Conservation (phyloP, 202 grass and related monocot species). For the Carex arenaria region DNA sequence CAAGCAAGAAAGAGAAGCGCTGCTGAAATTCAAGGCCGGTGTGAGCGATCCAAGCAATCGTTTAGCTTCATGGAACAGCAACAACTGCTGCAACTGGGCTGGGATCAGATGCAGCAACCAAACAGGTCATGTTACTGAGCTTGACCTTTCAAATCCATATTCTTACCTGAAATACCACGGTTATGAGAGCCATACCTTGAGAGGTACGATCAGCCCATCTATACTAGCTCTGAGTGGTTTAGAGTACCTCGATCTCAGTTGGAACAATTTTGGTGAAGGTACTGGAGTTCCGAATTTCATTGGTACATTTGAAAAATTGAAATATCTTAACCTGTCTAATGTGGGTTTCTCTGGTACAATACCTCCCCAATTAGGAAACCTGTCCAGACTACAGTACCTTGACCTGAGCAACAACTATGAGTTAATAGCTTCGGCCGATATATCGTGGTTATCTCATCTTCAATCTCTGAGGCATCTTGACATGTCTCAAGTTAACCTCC, state of each 20-base stretch:
- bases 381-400: constrained; percentile 28
- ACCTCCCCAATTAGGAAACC: constrained; percentile 34
- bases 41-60: background rate
- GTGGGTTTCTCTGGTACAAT: constrained; percentile 7
- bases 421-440: background rate
- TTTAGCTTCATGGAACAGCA: constrained; percentile 22
- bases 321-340: constrained; percentile 28
- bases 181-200: background rate
- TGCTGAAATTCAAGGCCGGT: constrained; percentile 30
- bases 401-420: background rate
- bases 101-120: constrained; percentile 25
- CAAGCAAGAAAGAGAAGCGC: constrained; percentile 25
- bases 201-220: constrained; percentile 3
- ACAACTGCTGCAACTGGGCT: constrained; percentile 26
- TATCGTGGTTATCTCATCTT: constrained; percentile 33
- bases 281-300: constrained; percentile 1
- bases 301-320: background rate
- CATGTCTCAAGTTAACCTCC: background rate
- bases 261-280: constrained; percentile 14
- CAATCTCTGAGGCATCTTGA: constrained; percentile 20
- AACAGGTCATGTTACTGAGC: constrained; percentile 25
- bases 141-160: constrained; percentile 5
- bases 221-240: constrained; percentile 2
- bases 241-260: constrained; percentile 15
- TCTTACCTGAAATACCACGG: background rate